Evolutionary conservation across 192 early-diverging fungal species (phyloP), one percentile per base, ranked within the genome.

Genomic region (Mycoemilia scoparia): DNA sequence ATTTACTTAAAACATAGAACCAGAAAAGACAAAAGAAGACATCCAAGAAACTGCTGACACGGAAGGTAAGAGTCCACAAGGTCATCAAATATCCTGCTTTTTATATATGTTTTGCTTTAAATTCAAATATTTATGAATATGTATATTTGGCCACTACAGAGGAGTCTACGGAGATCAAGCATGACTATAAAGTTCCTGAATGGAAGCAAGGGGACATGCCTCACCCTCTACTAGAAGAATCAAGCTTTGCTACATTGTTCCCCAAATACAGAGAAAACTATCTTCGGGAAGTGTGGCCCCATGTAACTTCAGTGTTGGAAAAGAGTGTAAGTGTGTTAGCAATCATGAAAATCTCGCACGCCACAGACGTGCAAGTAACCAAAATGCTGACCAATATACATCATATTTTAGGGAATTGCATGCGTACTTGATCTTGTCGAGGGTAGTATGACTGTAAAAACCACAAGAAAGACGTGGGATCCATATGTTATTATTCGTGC

Each of bases 181-280:
- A 90, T 65, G 74, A 90, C 45, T 90, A 89, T 79, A 85, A 82
- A 60, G 76, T 95, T 26, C 82, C 89, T 2, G 67, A 75, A 36
- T 93, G 91, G 57, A 75, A 71, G 27, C 54, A 69, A 1, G 85
- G 83, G 32, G 74, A 84, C 37, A 67, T 70, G 46, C 36, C 60
- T 1, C 42, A 51, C 12, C 67, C 82, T 12, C 79, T 98, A 30
- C 66, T 79, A 19, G 93, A 98, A 49, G 93, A 96, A 51, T 88
- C 84, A 6, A 84, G 82, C 3, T 98, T 98, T 63, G 89, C 91
- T 7, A 91, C 87, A 4, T 53, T 98, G 51, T 98, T 98, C 40
- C 93, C 93, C 18, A 96, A 96, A 66, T 98, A 98, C 67, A 72
- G 89, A 41, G 90, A 98, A 67, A 67, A 71, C 41, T 98, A 96